Conservation (phyloP, 2,329 filamentous ascomycete species). For the Lomentospora prolificans region DNA sequence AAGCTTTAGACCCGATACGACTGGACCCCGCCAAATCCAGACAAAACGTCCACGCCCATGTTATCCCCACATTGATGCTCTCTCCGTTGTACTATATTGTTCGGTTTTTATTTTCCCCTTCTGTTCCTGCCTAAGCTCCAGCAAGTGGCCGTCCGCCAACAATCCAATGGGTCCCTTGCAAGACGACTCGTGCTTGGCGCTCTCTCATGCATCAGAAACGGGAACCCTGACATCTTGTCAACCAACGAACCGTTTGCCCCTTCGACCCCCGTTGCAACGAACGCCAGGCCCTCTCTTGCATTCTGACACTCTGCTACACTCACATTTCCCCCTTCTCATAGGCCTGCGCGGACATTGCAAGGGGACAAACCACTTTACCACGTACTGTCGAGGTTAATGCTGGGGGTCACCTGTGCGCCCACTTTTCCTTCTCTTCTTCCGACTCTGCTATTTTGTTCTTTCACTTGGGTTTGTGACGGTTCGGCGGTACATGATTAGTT, state of each 20-base stretch:
- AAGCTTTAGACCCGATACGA: neutral
- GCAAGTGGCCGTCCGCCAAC: neutral
- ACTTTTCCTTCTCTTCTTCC: neutral
- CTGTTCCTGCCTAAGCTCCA: too few relatives aligned
- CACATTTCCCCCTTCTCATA: neutral
- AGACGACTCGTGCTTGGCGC: neutral
- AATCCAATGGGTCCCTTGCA: neutral
- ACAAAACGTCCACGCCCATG: neutral
- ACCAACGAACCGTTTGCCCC: neutral
- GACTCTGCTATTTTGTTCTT: neutral
- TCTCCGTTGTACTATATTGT: too few relatives aligned
- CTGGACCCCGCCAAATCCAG: neutral
- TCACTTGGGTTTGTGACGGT: neutral
- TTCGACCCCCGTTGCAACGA: neutral
- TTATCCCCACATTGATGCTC: too few relatives aligned
- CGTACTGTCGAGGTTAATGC: neutral
- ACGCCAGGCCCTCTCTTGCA: neutral
- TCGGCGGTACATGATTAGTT: neutral
- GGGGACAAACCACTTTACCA: neutral
- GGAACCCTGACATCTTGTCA: neutral
- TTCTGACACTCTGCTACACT: too few relatives aligned
- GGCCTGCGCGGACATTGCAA: slow-evolving; percentile 2
- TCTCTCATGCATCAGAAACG: neutral
- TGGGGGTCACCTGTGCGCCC: neutral
- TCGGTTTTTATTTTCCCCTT: too few relatives aligned